A percentile compares a stretch with the other conserved stretches of the same genome.
Evolutionary conservation across 2,329 filamentous ascomycete genomes (phyloP).

Genomic region (Hansfordia pulvinata): DNA sequence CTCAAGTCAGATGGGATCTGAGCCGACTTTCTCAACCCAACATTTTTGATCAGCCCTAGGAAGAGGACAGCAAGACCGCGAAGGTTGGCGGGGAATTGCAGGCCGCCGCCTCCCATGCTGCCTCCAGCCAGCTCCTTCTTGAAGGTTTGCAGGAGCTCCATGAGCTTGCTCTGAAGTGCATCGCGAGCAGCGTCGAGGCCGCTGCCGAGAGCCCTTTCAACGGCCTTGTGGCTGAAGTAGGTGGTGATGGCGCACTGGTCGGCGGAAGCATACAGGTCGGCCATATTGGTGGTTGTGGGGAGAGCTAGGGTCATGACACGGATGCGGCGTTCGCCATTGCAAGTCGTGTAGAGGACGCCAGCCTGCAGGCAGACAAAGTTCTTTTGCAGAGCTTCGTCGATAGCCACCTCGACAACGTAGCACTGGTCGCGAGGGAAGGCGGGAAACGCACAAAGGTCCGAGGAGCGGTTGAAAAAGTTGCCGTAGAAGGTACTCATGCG

Average conservation of each 20-base stretch:
- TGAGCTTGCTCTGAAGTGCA: slow-evolving; percentile 78
- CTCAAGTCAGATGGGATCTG: slow-evolving; percentile 91
- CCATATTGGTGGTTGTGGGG: slow-evolving; percentile 80
- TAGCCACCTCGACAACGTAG: slow-evolving; percentile 95
- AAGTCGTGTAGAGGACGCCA: slow-evolving; percentile 91
- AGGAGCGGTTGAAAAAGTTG: slow-evolving; percentile 98
- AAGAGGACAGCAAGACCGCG: slow-evolving; percentile 82
- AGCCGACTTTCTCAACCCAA: slow-evolving; percentile 81
- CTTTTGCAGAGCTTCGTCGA: slow-evolving; percentile 88
- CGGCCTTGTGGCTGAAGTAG: slow-evolving; percentile 95
- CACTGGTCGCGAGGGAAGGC: slow-evolving; percentile 95
- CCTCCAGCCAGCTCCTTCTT: slow-evolving; percentile 93
- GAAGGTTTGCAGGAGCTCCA: slow-evolving; percentile 88
- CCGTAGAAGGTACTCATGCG: slow-evolving; percentile 98
- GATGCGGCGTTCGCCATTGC: slow-evolving; percentile 92
- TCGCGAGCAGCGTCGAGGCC: slow-evolving; percentile 86
- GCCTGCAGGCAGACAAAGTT: slow-evolving; percentile 87
- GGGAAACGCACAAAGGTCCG: slow-evolving; percentile 93
- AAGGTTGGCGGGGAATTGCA: slow-evolving; percentile 90
- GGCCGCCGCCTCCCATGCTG: slow-evolving; percentile 78
- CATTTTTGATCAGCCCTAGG: slow-evolving; percentile 89
- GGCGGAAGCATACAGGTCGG: slow-evolving; percentile 86
- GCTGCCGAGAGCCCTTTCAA: slow-evolving; percentile 74
- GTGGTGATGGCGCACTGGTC: slow-evolving; percentile 88
- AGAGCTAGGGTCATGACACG: slow-evolving; percentile 86